Evolutionary conservation across 768 basidiomycete species (phyloP).

Genomic region (Exidia glandulosa): DNA sequence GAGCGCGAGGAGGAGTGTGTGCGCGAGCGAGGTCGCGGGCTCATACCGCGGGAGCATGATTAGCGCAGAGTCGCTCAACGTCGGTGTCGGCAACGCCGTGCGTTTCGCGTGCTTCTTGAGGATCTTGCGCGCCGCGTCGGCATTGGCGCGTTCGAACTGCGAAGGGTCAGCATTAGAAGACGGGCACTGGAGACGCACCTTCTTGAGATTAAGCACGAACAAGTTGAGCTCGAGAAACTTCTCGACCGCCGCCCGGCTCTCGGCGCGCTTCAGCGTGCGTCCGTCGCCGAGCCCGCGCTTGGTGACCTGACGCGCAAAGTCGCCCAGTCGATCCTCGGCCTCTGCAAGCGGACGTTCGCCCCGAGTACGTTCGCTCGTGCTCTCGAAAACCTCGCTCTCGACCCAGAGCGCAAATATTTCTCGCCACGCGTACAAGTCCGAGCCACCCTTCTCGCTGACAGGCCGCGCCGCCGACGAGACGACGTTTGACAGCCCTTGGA

Average conservation of each 20-base stretch:
- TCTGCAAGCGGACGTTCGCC: constrained; percentile 66
- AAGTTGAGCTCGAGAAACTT: constrained; percentile 67
- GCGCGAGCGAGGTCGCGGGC: constrained; percentile 36
- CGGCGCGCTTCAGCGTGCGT: constrained; percentile 42
- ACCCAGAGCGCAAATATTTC: constrained; percentile 83
- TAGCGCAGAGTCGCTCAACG: constrained; percentile 1
- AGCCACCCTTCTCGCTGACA: constrained; percentile 16
- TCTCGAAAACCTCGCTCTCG: constrained; percentile 80
- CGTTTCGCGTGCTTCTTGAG: constrained; percentile 91
- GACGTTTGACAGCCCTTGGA: constrained; percentile 34
- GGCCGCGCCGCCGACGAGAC: constrained; percentile 20
- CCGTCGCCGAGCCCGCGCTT: constrained; percentile 43
- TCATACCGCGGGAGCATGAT: constrained; percentile 2
- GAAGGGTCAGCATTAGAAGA: neutral
- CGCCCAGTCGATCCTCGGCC: constrained; percentile 49
- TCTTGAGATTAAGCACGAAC: constrained; percentile 71
- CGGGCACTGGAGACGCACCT: constrained; percentile 19
- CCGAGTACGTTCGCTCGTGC: constrained; percentile 44
- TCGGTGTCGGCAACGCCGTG: constrained; percentile 63
- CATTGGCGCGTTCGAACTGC: constrained; percentile 73
- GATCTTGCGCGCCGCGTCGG: constrained; percentile 85
- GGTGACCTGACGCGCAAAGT: constrained; percentile 50
- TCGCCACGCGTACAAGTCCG: constrained; percentile 80
- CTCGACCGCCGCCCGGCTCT: constrained; percentile 49
- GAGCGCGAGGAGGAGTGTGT: constrained; percentile 68